phyloP scores from a whole-genome alignment of 2,329 filamentous ascomycete genomes.

The Pseudogymnoascus sp. region DNA sequence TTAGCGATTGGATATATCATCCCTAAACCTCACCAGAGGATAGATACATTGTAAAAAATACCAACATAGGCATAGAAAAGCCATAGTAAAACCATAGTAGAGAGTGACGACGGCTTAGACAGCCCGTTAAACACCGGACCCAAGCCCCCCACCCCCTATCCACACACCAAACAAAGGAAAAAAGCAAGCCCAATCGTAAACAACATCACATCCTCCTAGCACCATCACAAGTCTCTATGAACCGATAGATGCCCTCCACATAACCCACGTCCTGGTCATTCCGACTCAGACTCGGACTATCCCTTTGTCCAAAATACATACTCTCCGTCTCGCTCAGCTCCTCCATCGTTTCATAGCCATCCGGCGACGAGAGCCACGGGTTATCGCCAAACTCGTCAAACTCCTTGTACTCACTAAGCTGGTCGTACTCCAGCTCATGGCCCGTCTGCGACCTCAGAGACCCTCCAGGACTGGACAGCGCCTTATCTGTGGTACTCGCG shows the following conservation, averaged over 20 bases:
- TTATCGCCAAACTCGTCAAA: constrained; percentile 18
- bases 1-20: constrained; percentile 2
- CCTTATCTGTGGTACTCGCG: constrained; percentile 53
- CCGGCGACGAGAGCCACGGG: constrained; percentile 22
- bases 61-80: background rate
- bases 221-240: constrained; percentile 55
- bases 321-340: constrained; percentile 24
- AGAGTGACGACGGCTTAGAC: background rate
- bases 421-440: constrained; percentile 24
- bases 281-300: constrained; percentile 29
- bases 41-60: background rate
- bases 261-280: constrained; percentile 49
- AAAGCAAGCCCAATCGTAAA: background rate
- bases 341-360: constrained; percentile 27
- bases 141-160: background rate
- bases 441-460: constrained; percentile 36
- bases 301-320: constrained; percentile 20
- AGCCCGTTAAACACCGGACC: constrained; percentile 3
- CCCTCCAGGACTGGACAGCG: constrained; percentile 25
- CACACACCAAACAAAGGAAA: constrained; percentile 2
- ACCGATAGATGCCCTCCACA: constrained; percentile 57
- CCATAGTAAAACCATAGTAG: background rate
- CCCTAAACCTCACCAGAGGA: constrained; percentile 1
- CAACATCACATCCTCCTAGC: constrained; percentile 16
- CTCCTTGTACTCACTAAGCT: constrained; percentile 21